Conservation (phyloP, 768 basidiomycete species). For the Phylloporus arenicola region DNA sequence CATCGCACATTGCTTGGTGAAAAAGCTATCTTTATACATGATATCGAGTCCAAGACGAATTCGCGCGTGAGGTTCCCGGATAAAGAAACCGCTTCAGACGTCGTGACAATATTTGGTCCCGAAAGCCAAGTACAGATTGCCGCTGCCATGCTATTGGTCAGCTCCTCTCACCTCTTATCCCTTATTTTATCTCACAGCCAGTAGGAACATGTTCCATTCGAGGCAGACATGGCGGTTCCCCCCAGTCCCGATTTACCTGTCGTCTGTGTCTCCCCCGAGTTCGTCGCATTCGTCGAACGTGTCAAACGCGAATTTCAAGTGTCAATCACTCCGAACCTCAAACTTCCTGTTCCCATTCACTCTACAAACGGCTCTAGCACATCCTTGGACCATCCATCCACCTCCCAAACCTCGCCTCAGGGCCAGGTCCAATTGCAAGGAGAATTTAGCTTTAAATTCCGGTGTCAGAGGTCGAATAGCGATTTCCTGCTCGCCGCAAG, state of each 20-base stretch:
- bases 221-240: constrained; percentile 90
- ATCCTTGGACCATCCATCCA: constrained; percentile 44
- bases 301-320: constrained; percentile 94
- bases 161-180: constrained; percentile 20
- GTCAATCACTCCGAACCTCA: constrained; percentile 78
- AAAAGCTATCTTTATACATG: constrained; percentile 94
- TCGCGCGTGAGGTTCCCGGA: constrained; percentile 89
- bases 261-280: constrained; percentile 75
- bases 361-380: constrained; percentile 44
- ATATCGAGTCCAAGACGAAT: constrained; percentile 96
- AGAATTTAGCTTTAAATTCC: constrained; percentile 92
- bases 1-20: constrained; percentile 94
- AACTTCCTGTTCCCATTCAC: constrained; percentile 33
- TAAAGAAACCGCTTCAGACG: constrained; percentile 90
- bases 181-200: constrained; percentile 3
- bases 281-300: constrained; percentile 77
- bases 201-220: constrained; percentile 94
- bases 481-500: constrained; percentile 87
- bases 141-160: constrained; percentile 87
- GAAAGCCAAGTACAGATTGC: constrained; percentile 97
- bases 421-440: constrained; percentile 26
- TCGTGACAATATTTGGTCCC: constrained; percentile 94
- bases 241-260: constrained; percentile 74
- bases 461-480: constrained; percentile 90
- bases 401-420: constrained; percentile 19